Evolutionary conservation across 345 rosid genomes (phyloP), one percentile per base, ranked within the genome.

Genomic region (Excoecaria agallocha): DNA sequence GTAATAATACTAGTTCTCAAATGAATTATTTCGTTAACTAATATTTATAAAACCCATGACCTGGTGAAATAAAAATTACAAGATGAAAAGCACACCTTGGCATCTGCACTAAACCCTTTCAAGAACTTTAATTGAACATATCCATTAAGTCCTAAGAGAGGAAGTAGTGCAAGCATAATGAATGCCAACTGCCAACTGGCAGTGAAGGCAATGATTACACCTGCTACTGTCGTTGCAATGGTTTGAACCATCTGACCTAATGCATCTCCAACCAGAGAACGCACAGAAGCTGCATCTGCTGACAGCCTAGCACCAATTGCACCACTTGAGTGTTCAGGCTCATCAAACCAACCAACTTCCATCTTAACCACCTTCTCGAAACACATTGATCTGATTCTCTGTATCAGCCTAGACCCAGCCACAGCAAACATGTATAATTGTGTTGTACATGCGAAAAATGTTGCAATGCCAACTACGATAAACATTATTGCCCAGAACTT

Each of bases 331-430:
- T 94, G 88, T 49, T 86, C 85, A 12, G 93, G 86, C 49, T 84
- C 89, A 71, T 94, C 97, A 6, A 92, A 92, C 97, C 98, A 94
- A 30, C 91, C 83, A 65, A 92, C 84, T 79, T 94, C 97, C 98
- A 92, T 94, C 63, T 48, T 76, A 76, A 94, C 87, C 61, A 91
- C 98, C 82, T 87, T 94, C 87, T 91, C 91, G 77, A 92, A 94
- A 79, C 98, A 92, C 72, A 86, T 81, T 2, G 93, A 75, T 73
- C 98, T 82, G 62, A 94, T 82, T 68, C 94, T 77, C 72, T 87
- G 87, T 71, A 92, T 86, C 43, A 94, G 65, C 70, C 83, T 94
- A 54, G 87, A 85, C 20, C 98, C 97, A 5, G 98, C 98, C 15
- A 89, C 76, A 0, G 97, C 81, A 83, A 92, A 94, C 77, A 94